These are phyloP conservation scores for Jacaranda copaia DNA, from an alignment of 257 asterid species.

Conservation along the genomic window DNA sequence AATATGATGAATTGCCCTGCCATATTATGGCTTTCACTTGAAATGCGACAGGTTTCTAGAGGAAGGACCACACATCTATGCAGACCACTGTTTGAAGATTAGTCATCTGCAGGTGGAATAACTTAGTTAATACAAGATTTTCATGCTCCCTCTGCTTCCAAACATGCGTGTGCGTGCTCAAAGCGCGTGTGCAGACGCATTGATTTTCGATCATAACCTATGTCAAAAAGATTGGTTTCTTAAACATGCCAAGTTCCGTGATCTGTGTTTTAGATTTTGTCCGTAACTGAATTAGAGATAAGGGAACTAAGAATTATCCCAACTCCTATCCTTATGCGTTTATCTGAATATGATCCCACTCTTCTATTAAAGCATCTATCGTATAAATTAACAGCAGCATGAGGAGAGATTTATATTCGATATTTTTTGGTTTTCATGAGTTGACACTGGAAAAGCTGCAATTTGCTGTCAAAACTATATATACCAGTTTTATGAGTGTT, in stretches of 20 bases:
- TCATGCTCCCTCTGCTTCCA: neutral
- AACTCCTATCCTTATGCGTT: slow-evolving; percentile 35
- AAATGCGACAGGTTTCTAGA: slow-evolving; percentile 22
- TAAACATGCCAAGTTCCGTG: slow-evolving; percentile 12
- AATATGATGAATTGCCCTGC: slow-evolving; percentile 29
- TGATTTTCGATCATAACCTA: slow-evolving; percentile 17
- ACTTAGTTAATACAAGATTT: slow-evolving; percentile 17
- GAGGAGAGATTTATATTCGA: slow-evolving; percentile 22
- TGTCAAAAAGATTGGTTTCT: slow-evolving; percentile 31
- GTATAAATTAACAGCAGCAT: slow-evolving; percentile 23
- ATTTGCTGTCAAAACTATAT: slow-evolving; percentile 1
- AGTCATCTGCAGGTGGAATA: slow-evolving; percentile 29
- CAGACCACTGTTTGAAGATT: slow-evolving; percentile 30
- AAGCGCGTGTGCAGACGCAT: slow-evolving; percentile 13
- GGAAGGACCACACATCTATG: slow-evolving; percentile 31
- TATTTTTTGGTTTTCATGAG: slow-evolving; percentile 17
- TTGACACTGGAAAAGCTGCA: slow-evolving; percentile 8
- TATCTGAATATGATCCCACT: slow-evolving; percentile 30
- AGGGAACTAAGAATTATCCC: slow-evolving; percentile 40
- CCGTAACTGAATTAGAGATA: slow-evolving; percentile 25
- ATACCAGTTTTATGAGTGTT: slow-evolving; percentile 15
- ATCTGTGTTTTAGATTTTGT: slow-evolving; percentile 34
- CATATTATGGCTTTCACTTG: slow-evolving; percentile 7
- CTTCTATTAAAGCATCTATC: slow-evolving; percentile 31
- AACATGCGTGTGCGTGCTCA: slow-evolving; percentile 11